phyloP scores from a whole-genome alignment of 805 yeast species.

The Metschnikowia kunwiensis region DNA sequence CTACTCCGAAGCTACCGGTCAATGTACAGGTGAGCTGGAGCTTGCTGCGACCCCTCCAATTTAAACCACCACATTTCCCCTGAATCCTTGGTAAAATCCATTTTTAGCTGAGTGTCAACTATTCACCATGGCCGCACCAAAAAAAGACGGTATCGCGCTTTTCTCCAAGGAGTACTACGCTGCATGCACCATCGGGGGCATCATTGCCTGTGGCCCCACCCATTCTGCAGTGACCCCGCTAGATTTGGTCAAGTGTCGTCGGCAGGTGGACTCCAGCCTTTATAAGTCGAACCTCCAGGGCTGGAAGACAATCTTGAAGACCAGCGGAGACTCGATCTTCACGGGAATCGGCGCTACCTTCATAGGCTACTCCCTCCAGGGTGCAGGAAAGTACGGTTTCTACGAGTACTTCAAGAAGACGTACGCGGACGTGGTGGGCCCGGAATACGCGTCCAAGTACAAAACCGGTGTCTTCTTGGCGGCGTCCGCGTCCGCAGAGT shows the following conservation, averaged over 20 bases:
- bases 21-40: constrained; percentile 6
- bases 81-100: too few species aligned
- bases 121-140: constrained; percentile 12
- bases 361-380: constrained; percentile 91
- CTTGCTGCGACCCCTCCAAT: constrained; percentile 11
- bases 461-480: constrained; percentile 73
- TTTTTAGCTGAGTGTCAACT: neutral
- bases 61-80: neutral
- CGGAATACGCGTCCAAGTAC: constrained; percentile 55
- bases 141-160: constrained; percentile 41
- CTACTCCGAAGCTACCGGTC: constrained; percentile 6
- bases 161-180: constrained; percentile 62
- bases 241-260: constrained; percentile 89
- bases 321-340: constrained; percentile 77
- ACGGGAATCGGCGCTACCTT: constrained; percentile 92
- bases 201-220: constrained; percentile 93
- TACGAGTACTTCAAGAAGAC: constrained; percentile 86
- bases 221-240: constrained; percentile 91
- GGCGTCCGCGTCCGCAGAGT: constrained; percentile 93
- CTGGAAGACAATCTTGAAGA: constrained; percentile 68
- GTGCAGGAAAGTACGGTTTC: constrained; percentile 96
- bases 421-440: constrained; percentile 67
- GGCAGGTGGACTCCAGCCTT: constrained; percentile 75
- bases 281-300: constrained; percentile 80
- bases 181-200: constrained; percentile 76